Evolutionary conservation across 768 basidiomycete species (phyloP).

Genomic region (Paxillus ammoniavirescens): DNA sequence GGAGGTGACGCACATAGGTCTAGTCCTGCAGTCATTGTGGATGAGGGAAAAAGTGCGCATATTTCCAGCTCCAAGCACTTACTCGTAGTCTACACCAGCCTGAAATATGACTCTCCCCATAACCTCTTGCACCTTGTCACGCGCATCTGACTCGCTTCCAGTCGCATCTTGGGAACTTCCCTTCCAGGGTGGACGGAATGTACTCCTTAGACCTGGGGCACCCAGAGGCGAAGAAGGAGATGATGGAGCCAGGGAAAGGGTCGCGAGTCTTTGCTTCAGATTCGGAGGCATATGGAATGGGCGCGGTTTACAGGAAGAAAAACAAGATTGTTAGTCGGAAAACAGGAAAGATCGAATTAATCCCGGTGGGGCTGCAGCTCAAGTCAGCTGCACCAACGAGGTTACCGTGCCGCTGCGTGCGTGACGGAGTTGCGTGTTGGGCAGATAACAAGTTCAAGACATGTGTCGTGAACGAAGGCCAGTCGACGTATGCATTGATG

Average conservation of each 20-base stretch:
- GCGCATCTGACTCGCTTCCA: constrained; percentile 26
- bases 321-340: neutral
- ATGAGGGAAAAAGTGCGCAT: constrained; percentile 11
- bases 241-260: constrained; percentile 54
- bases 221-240: constrained; percentile 41
- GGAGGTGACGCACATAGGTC: constrained; percentile 68
- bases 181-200: constrained; percentile 58
- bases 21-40: constrained; percentile 51
- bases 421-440: neutral
- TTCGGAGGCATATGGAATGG: constrained; percentile 33
- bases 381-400: neutral
- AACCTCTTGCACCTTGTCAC: constrained; percentile 57
- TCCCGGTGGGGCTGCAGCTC: neutral
- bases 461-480: constrained; percentile 13
- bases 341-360: neutral
- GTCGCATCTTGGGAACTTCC: constrained; percentile 29
- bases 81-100: constrained; percentile 91
- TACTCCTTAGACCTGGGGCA: constrained; percentile 27
- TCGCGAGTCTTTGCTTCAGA: constrained; percentile 67
- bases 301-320: neutral
- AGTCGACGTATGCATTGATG: too few species aligned
- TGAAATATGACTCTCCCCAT: constrained; percentile 78
- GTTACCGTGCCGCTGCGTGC: neutral
- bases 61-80: constrained; percentile 28
- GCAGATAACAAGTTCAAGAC: neutral